phyloP scores from a whole-genome alignment of 805 yeast species.

The Candida easanensis region DNA sequence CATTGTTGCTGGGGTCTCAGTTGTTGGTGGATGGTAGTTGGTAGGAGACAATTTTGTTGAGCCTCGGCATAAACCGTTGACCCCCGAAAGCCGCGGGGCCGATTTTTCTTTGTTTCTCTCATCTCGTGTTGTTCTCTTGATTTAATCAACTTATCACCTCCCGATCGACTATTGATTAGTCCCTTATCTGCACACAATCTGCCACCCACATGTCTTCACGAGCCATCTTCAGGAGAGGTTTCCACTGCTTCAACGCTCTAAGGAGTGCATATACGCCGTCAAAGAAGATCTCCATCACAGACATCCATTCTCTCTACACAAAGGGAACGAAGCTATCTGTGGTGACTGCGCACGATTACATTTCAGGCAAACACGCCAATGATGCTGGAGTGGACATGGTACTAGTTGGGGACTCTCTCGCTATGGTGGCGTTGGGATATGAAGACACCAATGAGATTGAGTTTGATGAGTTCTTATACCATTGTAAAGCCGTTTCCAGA shows the following conservation, averaged over 20 bases:
- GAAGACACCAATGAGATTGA: conserved; percentile 70
- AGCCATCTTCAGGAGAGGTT: background rate
- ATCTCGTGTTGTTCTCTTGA: no score
- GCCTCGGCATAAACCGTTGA: no score
- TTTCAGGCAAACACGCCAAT: conserved; percentile 71
- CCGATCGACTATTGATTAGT: no score
- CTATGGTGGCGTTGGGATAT: conserved; percentile 89
- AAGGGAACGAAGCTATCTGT: conserved; percentile 42
- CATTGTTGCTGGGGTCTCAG: conserved; percentile 14
- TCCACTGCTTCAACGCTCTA: conserved; percentile 3
- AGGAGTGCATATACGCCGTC: conserved; percentile 6
- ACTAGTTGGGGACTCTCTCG: conserved; percentile 87
- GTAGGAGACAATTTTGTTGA: background rate
- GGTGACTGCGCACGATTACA: conserved; percentile 86
- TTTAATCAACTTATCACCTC: no score
- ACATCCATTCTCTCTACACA: conserved; percentile 34
- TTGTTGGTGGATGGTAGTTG: background rate
- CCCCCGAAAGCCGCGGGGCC: no score
- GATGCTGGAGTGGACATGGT: conserved; percentile 64
- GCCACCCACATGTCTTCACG: no score
- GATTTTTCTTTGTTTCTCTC: no score
- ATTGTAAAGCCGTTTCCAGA: conserved; percentile 71
- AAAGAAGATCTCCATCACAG: conserved; percentile 34
- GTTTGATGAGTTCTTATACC: conserved; percentile 76
- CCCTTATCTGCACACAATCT: no score